phyloP scores from a whole-genome alignment of 441 rosid species.

The Populus trichocarpa region DNA sequence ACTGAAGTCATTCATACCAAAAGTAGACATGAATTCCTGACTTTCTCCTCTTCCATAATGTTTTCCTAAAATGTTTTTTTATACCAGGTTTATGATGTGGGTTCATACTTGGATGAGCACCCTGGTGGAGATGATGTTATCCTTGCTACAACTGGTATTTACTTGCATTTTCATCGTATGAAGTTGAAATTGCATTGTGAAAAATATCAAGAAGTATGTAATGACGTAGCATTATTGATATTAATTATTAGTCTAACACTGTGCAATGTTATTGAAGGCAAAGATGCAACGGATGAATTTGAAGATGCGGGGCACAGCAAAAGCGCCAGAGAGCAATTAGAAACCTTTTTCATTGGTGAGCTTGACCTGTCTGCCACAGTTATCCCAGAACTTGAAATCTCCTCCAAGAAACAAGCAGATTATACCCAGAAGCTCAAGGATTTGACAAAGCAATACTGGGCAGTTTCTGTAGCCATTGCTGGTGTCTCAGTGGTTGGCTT shows the following conservation, averaged over 20 bases:
- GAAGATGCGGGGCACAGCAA: constrained; percentile 89
- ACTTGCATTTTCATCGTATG: not conserved
- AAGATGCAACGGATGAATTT: constrained; percentile 79
- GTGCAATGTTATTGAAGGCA: constrained; percentile 36
- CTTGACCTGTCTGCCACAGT: constrained; percentile 43
- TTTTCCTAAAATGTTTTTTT: constrained; percentile 1
- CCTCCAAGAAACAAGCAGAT: constrained; percentile 35
- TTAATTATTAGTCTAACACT: constrained; percentile 7
- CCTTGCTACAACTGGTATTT: constrained; percentile 61
- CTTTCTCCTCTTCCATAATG: not conserved
- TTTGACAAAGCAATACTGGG: constrained; percentile 69
- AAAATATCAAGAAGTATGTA: not conserved
- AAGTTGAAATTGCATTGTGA: not conserved
- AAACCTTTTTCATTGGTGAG: constrained; percentile 71
- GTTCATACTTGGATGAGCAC: constrained; percentile 80
- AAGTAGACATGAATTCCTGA: not conserved
- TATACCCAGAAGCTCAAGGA: constrained; percentile 40
- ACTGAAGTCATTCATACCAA: not conserved
- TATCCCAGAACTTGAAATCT: constrained; percentile 67
- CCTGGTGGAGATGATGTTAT: constrained; percentile 97
- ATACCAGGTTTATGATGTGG: constrained; percentile 75
- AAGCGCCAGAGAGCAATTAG: constrained; percentile 63
- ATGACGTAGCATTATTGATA: not conserved
- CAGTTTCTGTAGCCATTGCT: constrained; percentile 51
- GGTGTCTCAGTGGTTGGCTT: constrained; percentile 63